Percentiles rank a stretch among this genome's conserved stretches.
Evolutionary conservation across 208 protist genomes (phyloP).

Genomic region (Leishmania gerbilli): DNA sequence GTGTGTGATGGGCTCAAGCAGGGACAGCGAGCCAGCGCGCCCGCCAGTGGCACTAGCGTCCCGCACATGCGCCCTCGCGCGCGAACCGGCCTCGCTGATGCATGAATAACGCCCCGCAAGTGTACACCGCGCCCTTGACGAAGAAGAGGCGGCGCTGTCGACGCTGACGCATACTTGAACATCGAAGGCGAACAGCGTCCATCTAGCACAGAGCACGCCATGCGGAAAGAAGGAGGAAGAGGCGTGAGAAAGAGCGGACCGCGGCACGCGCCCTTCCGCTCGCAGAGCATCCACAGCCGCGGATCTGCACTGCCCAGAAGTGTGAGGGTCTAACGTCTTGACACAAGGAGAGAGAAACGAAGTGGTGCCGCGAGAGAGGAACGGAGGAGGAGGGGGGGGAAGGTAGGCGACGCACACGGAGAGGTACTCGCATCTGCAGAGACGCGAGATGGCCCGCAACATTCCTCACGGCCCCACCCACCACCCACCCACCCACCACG

Average conservation of each 20-base stretch:
- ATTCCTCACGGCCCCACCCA: not conserved
- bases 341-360: not conserved
- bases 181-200: not conserved
- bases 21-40: not conserved
- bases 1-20: not conserved
- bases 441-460: not conserved
- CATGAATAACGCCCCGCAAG: not conserved
- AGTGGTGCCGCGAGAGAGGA: not conserved
- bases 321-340: not conserved
- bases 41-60: not conserved
- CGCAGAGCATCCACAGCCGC: not conserved
- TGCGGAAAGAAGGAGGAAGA: not conserved
- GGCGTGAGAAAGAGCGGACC: not conserved
- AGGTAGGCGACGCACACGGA: not conserved
- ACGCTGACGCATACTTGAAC: not conserved
- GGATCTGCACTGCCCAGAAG: not conserved
- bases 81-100: not conserved
- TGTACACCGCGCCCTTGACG: not conserved
- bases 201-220: not conserved
- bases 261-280: not conserved
- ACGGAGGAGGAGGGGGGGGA: not conserved
- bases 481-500: too few species aligned
- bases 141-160: not conserved
- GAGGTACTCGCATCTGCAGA: not conserved
- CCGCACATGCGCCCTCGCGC: not conserved